phyloP scores from a whole-genome alignment of 805 yeast species.

The Cyberlindnera veronae region DNA sequence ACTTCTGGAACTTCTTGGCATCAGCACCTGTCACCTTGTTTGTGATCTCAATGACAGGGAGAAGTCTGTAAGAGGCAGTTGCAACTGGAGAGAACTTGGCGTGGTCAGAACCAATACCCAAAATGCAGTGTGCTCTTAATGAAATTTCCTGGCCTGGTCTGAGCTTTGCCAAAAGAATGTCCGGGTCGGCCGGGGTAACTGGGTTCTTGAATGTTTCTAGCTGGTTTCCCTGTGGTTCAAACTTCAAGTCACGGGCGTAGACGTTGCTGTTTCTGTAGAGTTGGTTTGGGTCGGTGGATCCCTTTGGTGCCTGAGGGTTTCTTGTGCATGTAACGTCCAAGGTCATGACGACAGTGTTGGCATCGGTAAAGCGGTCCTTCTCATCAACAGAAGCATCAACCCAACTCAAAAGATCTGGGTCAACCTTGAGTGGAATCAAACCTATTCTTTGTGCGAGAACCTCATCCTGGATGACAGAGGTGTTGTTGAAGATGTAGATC shows the following conservation, averaged over 20 bases:
- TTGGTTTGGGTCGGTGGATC: conserved; percentile 76
- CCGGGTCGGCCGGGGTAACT: conserved; percentile 79
- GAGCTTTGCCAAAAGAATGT: conserved; percentile 84
- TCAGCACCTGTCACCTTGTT: conserved; percentile 72
- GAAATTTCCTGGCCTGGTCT: conserved; percentile 97
- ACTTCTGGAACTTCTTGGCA: conserved; percentile 77
- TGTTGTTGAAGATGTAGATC: conserved; percentile 86
- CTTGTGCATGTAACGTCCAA: conserved; percentile 80
- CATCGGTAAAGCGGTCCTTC: conserved; percentile 73
- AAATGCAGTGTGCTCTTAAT: conserved; percentile 81
- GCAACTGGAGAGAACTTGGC: conserved; percentile 97
- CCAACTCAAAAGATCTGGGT: conserved; percentile 88
- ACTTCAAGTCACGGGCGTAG: conserved; percentile 84
- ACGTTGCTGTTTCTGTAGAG: conserved; percentile 81
- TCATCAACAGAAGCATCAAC: conserved; percentile 63
- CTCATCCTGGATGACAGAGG: conserved; percentile 96
- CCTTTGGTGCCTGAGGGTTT: conserved; percentile 78
- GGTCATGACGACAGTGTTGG: conserved; percentile 82
- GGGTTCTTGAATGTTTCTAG: conserved; percentile 66
- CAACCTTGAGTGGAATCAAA: conserved; percentile 81
- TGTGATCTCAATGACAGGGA: conserved; percentile 80
- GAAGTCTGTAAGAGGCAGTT: conserved; percentile 90
- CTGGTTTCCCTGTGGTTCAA: conserved; percentile 91
- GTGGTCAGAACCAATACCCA: conserved; percentile 93
- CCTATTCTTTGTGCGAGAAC: conserved; percentile 96